These are phyloP conservation scores for Sugiyamaella pinicola DNA, from an alignment of 1,139 yeast genomes.

Conservation along the genomic window DNA sequence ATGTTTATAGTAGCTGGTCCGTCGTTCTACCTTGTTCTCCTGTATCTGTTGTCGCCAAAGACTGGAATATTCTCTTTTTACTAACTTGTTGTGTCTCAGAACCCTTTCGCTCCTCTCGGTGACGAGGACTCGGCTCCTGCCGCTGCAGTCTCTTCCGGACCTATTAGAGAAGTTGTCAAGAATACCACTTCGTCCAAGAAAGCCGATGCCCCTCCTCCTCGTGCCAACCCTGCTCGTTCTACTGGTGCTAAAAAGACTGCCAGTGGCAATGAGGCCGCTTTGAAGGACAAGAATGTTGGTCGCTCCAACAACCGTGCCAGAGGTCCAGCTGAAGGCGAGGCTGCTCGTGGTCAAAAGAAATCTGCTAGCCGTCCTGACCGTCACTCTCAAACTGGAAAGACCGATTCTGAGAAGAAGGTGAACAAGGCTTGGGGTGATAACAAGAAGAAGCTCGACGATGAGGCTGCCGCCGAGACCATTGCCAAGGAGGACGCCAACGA, in stretches of 20 bases:
- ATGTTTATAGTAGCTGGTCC: neutral
- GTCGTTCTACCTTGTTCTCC: neutral
- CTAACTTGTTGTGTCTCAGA: slow-evolving; percentile 32
- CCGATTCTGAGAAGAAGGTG: slow-evolving; percentile 82
- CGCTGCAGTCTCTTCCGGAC: slow-evolving; percentile 40
- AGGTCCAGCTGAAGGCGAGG: slow-evolving; percentile 43
- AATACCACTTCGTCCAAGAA: slow-evolving; percentile 85
- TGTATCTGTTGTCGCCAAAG: neutral
- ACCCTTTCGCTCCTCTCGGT: slow-evolving; percentile 43
- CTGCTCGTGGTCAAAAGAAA: slow-evolving; percentile 54
- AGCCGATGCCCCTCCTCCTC: slow-evolving; percentile 80
- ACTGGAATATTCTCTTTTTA: neutral
- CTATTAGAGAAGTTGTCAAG: slow-evolving; percentile 79
- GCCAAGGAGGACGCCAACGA: slow-evolving; percentile 55
- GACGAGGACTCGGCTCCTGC: slow-evolving; percentile 58
- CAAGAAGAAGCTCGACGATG: slow-evolving; percentile 58
- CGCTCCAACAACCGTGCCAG: slow-evolving; percentile 64
- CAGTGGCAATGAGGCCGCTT: slow-evolving; percentile 86
- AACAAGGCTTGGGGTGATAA: slow-evolving; percentile 86
- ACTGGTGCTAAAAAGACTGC: slow-evolving; percentile 50
- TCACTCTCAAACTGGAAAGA: slow-evolving; percentile 79
- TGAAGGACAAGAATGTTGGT: slow-evolving; percentile 68
- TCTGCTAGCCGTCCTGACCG: slow-evolving; percentile 58
- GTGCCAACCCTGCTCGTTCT: slow-evolving; percentile 54
- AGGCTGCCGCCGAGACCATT: slow-evolving; percentile 63